Evolutionary conservation across 2,329 filamentous ascomycete species (phyloP), one percentile per base, ranked within the genome.

Genomic region (Aureobasidium sp.): DNA sequence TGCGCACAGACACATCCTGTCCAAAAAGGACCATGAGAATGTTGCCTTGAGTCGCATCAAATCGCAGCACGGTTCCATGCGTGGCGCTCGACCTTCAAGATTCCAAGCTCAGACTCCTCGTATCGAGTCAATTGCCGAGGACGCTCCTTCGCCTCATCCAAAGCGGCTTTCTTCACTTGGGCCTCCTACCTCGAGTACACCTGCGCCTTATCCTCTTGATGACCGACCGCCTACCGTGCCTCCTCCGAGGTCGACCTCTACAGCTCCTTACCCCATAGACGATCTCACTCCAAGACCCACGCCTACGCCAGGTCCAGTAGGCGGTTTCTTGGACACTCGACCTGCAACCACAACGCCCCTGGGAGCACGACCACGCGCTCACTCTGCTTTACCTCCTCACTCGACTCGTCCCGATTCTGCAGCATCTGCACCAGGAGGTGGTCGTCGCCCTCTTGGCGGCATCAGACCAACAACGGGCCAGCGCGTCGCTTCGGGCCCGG

Each of bases 21-120:
- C 89, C 2, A 90, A 90, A 71, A 80, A 85, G 61, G 93, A 97
- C 63, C 93, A 98, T 66, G 91, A 97, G 68, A 88, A 90, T 53
- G 85, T 94, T 37, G 90, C 93, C 0, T 82, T 98, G 59, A 85
- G 82, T 47, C 82, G 86, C 50, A 97, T 98, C 74, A 95, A 72
- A 58, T 76, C 73, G 2, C 68, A 72, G 56, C 73, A 78, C 58
- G 76, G 75, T 12, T 79, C 76, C 2, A 75, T 74, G 70, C 68
- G 72, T 29, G 74, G 73, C 6, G 67, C 70, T 45, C 66, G 73
- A 44, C 75, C 75, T 25, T 67, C 71, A 16, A 66, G 74, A 49
- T 66, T 76, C 47, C 59, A 62, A 64, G 59, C 60, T 29, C 59
- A 71, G 49, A 57, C 65, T 5, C 60, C 66, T 7, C 42, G 66